Base-by-base conservation (phyloP, 805 yeast genomes). In the Candida dajiaensis region DNA sequence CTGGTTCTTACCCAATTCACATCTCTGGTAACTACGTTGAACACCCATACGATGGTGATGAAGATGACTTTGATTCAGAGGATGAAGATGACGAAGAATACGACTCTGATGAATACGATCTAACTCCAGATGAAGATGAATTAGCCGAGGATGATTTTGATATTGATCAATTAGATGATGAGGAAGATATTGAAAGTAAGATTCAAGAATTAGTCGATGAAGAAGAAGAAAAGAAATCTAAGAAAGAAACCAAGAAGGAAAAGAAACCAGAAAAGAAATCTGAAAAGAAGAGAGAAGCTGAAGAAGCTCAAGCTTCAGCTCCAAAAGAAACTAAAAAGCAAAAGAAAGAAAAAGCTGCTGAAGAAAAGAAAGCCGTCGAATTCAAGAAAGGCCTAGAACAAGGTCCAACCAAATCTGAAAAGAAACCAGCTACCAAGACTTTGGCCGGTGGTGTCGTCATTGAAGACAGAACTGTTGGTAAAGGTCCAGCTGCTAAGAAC, bases 1-100 rank as follows among this genome's bases (percentile, higher is more conserved):
- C 96, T 51, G 99, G 99, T 64, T 89, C 97, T 23, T 92, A 89
- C 74, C 85, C 95, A 55, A 76, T 94, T 55, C 95, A 92, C 68
- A 73, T 94, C 59, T 76, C 87, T 57, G 99, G 99, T 74, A 92
- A 94, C 83, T 89, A 84, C 71, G 84, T 94, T 63, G 95, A 87
- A 69, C 97, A 90, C 70, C 97, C 98, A 67, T 88, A 81, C 61
- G 96, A 90, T 62, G 80, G 73, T 38, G 84, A 78, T 43, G 77
- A 72, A 23, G 73, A 65, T 44, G 78, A 72, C 44, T 65, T 51
- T 33, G 68, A 64, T 39, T 68, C 56, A 33, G 74, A 70, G 44
- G 77, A 73, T 38, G 78, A 76, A 23, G 74, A 71, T 45, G 79
- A 72, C 20, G 71, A 67, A 39, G 72, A 67, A 9, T 41, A 29